phyloP scores from a whole-genome alignment of 495 filamentous ascomycete genomes.

The Thermothielavioides terrestris region DNA sequence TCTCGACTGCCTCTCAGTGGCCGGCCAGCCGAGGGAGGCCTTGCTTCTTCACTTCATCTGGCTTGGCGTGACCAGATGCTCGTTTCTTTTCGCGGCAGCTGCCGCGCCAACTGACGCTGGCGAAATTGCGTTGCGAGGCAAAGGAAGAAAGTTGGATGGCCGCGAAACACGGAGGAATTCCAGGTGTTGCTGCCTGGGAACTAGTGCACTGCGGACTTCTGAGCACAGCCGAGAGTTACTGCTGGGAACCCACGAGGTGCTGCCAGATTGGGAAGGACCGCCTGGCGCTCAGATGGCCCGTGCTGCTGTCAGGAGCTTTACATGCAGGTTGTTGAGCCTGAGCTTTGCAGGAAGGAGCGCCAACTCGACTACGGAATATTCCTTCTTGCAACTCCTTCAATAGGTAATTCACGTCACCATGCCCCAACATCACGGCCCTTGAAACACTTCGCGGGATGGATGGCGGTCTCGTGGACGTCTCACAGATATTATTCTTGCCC shows the following conservation, averaged over 20 bases:
- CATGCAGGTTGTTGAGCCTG: neutral
- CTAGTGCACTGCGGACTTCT: no score
- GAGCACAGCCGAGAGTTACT: no score
- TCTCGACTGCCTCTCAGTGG: constrained; percentile 1
- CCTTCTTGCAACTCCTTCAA: neutral
- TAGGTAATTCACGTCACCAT: neutral
- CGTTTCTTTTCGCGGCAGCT: no score
- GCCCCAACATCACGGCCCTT: neutral
- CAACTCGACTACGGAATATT: neutral
- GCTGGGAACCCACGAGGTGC: no score
- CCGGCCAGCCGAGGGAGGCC: neutral
- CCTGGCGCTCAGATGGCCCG: no score
- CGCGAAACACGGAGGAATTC: no score
- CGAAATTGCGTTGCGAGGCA: no score
- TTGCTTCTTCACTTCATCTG: constrained; percentile 3
- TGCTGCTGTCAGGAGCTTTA: constrained; percentile 17
- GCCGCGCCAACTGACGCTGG: no score
- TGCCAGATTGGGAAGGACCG: no score
- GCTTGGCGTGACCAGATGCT: neutral
- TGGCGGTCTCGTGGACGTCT: constrained; percentile 6
- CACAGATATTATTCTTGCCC: constrained; percentile 9
- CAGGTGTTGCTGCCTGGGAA: no score
- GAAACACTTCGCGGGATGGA: constrained; percentile 7
- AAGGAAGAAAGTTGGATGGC: no score
- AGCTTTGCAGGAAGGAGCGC: constrained; percentile 3